Evolutionary conservation across 352 stramenopile species (phyloP), one percentile per base, ranked within the genome.

Genomic region (Hyphochytrium catenoides): DNA sequence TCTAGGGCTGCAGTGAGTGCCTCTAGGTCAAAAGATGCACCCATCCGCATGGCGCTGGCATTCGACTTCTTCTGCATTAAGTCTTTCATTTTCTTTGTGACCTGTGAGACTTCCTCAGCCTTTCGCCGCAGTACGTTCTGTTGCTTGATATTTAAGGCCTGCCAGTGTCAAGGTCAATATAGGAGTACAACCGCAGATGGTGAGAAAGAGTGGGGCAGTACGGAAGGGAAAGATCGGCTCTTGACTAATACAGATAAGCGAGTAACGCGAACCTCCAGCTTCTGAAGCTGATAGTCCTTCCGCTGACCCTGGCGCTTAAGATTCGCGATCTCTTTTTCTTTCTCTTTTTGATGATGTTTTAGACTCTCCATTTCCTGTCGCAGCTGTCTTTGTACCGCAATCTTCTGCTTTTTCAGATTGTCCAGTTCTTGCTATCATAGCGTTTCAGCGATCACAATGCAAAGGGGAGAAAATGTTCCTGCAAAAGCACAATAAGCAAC

Each of bases 291-390:
- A 32, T 57, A 60, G 16, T 62, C 50, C 34, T 56, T 66, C 2
- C 63, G 52, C 31, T 67, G 50, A 23, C 77, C 56, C 28, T 74
- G 53, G 1, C 63, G 56, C 24, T 61, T 64, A 7, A 68, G 26
- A 40, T 69, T 54, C 3, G 65, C 26, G 17, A 61, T 64, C 33
- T 65, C 54, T n/a, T 53, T 34, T 24, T 52, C 47, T n/a, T 56
- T 56, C 20, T 58, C 54, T 15, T 58, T 63, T 21, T 55, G 53
- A 18, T 62, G 55, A n/a, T n/a, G n/a, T n/a, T n/a, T n/a, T n/a
- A n/a, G n/a, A 12, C 40, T 19, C 18, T 58, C 57, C 1, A 48
- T 41, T 39, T 56, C 57, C 11, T 53, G 51, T 23, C 46, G 53
- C 15, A 65, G 28, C 18, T 58, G 36, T 0, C 50, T 47, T 14